Percentiles rank a stretch among this genome's conserved stretches.
phyloP scores from a whole-genome alignment of 1,139 yeast species.

The Debaryomycetaceae sp. region DNA sequence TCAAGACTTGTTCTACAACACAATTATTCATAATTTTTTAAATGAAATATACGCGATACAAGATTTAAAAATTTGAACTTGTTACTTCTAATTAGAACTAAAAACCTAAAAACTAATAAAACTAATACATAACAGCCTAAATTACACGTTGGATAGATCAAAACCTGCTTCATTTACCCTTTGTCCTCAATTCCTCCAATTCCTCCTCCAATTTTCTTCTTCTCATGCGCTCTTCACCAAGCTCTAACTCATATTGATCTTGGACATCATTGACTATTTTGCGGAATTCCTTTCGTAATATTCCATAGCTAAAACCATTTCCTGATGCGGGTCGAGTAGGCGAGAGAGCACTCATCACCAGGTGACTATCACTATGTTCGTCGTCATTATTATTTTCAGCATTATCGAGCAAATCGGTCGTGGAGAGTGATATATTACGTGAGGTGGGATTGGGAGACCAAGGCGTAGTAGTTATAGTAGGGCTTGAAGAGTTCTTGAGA shows the following conservation, averaged over 20 bases:
- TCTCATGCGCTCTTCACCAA: constrained; percentile 55
- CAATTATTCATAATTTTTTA: too few species aligned
- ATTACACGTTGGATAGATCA: not conserved
- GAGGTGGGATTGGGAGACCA: constrained; percentile 1
- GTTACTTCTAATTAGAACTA: not conserved
- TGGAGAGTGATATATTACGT: not conserved
- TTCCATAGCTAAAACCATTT: constrained; percentile 32
- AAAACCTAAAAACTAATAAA: not conserved
- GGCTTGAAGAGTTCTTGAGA: constrained; percentile 7
- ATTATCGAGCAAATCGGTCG: constrained; percentile 19
- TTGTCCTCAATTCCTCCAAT: constrained; percentile 6
- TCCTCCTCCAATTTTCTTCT: constrained; percentile 47
- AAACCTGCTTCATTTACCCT: not conserved
- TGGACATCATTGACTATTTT: constrained; percentile 63
- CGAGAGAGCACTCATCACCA: constrained; percentile 4
- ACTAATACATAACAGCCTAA: not conserved
- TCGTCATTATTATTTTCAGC: constrained; percentile 11
- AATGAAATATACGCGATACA: too few species aligned
- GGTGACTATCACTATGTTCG: constrained; percentile 9
- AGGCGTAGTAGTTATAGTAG: constrained; percentile 1
- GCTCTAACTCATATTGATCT: constrained; percentile 55
- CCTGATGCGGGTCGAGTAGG: constrained; percentile 17
- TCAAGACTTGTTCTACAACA: too few species aligned
- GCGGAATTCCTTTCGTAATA: constrained; percentile 68
- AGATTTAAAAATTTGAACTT: too few species aligned